Evolutionary conservation across 495 filamentous ascomycete species (phyloP), one percentile per base, ranked within the genome.

Genomic region (Aspergillus heteromorphus): DNA sequence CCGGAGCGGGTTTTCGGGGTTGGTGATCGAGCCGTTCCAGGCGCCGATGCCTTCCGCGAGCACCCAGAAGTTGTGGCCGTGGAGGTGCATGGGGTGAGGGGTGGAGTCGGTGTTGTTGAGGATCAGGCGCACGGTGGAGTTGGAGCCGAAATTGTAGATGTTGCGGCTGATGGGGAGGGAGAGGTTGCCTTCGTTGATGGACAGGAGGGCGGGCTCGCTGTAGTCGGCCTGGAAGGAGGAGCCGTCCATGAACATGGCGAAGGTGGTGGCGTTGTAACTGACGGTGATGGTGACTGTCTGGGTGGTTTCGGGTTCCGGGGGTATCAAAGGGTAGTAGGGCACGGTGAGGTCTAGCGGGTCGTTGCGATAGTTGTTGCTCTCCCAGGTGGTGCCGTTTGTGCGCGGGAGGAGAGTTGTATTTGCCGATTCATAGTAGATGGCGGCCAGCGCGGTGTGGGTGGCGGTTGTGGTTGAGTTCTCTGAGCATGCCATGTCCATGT

Each of bases 61-160:
- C 70, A 49, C 29, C 16, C 47, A 47, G 69, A 91, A 91, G 57
- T 84, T 79, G 69, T 93, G 89, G 0, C 88, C 88, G 74, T 92
- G 88, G 1, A 95, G 74, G 74, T 93, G 88, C 73, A 91, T 90
- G 0, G 88, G 90, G 64, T 93, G 87, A 30, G n/a, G n/a, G n/a
- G n/a, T n/a, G n/a, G n/a, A n/a, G n/a, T n/a, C n/a, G n/a, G n/a
- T n/a, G n/a, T n/a, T n/a, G n/a, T n/a, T n/a, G n/a, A n/a, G n/a
- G n/a, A n/a, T n/a, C n/a, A n/a, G n/a, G n/a, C n/a, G n/a, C n/a
- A n/a, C n/a, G n/a, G n/a, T n/a, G n/a, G n/a, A n/a, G n/a, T n/a
- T n/a, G n/a, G n/a, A n/a, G n/a, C n/a, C n/a, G n/a, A n/a, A n/a
- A n/a, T n/a, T n/a, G n/a, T n/a, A n/a, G n/a, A n/a, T n/a, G n/a